Conservation (phyloP, 1,284 basidiomycete genomes). For the Sphagnurus paluster region DNA sequence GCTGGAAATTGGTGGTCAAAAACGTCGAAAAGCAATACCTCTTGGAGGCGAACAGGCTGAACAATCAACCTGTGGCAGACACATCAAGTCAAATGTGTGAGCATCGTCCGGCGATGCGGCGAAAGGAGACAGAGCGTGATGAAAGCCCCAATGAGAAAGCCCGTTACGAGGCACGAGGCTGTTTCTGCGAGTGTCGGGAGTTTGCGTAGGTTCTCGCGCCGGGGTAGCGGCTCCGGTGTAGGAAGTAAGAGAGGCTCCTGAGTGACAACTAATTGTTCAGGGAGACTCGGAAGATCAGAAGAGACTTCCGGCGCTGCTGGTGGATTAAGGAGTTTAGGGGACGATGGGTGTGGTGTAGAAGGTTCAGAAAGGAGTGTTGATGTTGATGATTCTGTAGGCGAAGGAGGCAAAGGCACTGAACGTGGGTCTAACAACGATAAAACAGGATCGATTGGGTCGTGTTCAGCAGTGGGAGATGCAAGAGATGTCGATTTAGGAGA, state of each 20-base stretch:
- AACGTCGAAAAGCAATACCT: neutral
- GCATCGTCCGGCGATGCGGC: conserved; percentile 49
- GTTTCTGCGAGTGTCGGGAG: conserved; percentile 39
- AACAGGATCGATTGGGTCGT: neutral
- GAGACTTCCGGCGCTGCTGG: neutral
- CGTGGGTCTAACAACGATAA: neutral
- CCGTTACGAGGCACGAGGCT: conserved; percentile 52
- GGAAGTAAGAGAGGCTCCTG: conserved; percentile 6
- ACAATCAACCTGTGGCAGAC: no score
- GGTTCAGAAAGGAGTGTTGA: neutral
- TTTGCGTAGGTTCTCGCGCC: conserved; percentile 14
- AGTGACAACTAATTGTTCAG: conserved; percentile 9
- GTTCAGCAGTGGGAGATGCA: neutral
- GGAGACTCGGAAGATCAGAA: neutral
- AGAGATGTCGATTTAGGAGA: no score
- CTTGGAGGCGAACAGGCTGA: no score
- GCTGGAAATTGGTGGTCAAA: neutral
- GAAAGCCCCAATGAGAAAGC: conserved; percentile 55
- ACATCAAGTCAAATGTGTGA: conserved; percentile 38
- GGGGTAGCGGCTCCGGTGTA: no score
- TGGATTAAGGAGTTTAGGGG: neutral
- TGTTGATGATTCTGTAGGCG: neutral
- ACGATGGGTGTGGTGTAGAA: neutral
- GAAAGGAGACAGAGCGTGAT: conserved; percentile 50
- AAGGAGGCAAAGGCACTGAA: neutral